Base-by-base conservation (phyloP, 2,329 filamentous ascomycete species). In the Colletotrichum echinochloae region DNA sequence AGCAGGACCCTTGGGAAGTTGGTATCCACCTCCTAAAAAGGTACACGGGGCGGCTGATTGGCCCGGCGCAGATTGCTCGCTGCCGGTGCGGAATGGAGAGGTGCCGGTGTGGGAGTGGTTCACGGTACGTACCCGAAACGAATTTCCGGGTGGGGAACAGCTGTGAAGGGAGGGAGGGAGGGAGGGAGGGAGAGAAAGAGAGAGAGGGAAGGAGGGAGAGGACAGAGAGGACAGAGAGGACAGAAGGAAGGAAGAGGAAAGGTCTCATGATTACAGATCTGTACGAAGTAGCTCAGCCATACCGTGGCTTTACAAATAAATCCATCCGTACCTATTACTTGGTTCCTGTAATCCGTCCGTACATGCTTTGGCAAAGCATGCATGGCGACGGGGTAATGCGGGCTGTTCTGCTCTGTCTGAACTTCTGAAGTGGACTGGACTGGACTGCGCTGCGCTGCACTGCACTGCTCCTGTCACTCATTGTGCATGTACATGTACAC, bases 41-140 rank as follows among this genome's bases (percentile, higher is more conserved):
- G 67, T 67, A 70, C 67, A 37, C 48, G 44, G 33, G 35, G 20
- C n/a, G n/a, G 56, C 30, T 61, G 18, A 70, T 70, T 70, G 67
- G 61, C 35, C 30, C 51, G 59, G n/a, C 16, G 59, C 41, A 48
- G 41, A 49, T 56, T 56, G 49, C 57, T 41, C 20, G 18, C n/a
- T 46, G 39, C 39, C 46, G 49, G 54, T 57, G 18, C 54, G 46
- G 44, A 20, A n/a, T 51, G 60, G 60, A 51, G 28, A 41, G 41
- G 61, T 52, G 14, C 46, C 14, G 57, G 41, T 48, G 28, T 48
- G 54, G 51, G 33, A 23, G 44, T 49, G 44, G 61, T 37, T 49
- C 30, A 9, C 30, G 35, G 44, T 63, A 55, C 48, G 60, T 63
- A 63, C 11, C 48, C 44, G 44, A 12, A 46, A 12, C n/a, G 44